Conservation (phyloP, 2,329 filamentous ascomycete species). For the Phialophora macrospora region DNA sequence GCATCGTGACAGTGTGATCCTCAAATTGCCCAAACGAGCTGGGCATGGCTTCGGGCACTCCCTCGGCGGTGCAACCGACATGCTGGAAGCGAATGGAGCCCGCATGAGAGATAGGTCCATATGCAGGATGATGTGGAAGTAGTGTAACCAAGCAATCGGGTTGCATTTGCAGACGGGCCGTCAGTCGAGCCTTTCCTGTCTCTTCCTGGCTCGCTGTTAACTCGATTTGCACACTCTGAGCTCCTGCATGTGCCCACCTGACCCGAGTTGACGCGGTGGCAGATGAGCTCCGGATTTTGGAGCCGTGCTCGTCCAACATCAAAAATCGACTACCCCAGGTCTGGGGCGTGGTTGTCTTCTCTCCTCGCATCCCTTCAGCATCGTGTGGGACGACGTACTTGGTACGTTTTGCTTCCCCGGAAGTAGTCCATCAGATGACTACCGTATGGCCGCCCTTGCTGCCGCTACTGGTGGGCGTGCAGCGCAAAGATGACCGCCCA, state of each 20-base stretch:
- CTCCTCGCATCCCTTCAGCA: background rate
- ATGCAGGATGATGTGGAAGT: conserved; percentile 19
- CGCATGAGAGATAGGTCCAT: conserved; percentile 6
- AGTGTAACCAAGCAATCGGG: conserved; percentile 30
- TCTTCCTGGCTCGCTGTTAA: background rate
- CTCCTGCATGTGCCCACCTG: conserved; percentile 17
- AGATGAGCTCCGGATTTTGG: background rate
- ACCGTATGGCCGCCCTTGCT: background rate
- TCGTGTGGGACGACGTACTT: background rate
- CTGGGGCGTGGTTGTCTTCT: background rate
- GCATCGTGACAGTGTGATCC: background rate
- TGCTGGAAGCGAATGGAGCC: conserved; percentile 27
- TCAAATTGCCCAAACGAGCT: conserved; percentile 11
- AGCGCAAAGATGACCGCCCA: background rate
- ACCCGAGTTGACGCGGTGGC: conserved; percentile 12
- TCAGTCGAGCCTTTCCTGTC: conserved; percentile 16
- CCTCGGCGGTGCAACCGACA: conserved; percentile 22
- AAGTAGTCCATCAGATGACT: background rate
- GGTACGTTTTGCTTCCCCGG: background rate
- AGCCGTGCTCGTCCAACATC: conserved; percentile 2
- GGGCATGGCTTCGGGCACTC: conserved; percentile 23
- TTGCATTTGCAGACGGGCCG: conserved; percentile 28
- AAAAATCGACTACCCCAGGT: background rate
- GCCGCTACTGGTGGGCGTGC: background rate
- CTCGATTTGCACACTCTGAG: background rate